A percentile compares a stretch with the other conserved stretches of the same genome.
These are phyloP conservation scores for Plasmodium inui DNA, from an alignment of 169 alveolate species.

Conservation along the genomic window DNA sequence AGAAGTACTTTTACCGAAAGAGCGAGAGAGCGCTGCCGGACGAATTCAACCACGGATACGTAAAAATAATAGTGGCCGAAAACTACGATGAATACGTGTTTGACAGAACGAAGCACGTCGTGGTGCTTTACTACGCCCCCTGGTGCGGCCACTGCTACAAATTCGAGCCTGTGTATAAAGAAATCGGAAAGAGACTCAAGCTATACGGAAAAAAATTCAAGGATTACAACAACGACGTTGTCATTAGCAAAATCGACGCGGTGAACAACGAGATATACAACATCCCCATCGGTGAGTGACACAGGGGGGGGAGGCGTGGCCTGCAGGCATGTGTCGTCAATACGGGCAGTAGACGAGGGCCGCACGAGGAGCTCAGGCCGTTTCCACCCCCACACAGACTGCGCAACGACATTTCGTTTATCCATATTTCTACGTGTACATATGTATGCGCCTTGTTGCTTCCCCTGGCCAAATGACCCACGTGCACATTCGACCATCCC, in stretches of 20 bases:
- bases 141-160: constrained; percentile 96
- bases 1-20: constrained; percentile 61
- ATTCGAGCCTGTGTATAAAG: constrained; percentile 93
- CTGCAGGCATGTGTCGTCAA: background rate
- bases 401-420: background rate
- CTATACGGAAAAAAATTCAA: constrained; percentile 15
- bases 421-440: background rate
- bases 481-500: background rate
- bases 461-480: background rate
- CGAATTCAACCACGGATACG: constrained; percentile 71
- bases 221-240: constrained; percentile 41
- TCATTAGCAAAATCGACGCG: constrained; percentile 72
- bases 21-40: constrained; percentile 64
- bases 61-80: constrained; percentile 76
- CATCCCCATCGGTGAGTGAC: constrained; percentile 27
- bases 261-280: constrained; percentile 67
- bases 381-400: background rate
- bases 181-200: constrained; percentile 74
- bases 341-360: background rate
- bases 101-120: constrained; percentile 81
- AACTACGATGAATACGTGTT: constrained; percentile 89
- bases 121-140: constrained; percentile 95
- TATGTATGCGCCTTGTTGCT: background rate
- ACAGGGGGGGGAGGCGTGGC: background rate
- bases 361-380: background rate